Conservation (phyloP, 768 basidiomycete species). For the Lactifluus echinatus region DNA sequence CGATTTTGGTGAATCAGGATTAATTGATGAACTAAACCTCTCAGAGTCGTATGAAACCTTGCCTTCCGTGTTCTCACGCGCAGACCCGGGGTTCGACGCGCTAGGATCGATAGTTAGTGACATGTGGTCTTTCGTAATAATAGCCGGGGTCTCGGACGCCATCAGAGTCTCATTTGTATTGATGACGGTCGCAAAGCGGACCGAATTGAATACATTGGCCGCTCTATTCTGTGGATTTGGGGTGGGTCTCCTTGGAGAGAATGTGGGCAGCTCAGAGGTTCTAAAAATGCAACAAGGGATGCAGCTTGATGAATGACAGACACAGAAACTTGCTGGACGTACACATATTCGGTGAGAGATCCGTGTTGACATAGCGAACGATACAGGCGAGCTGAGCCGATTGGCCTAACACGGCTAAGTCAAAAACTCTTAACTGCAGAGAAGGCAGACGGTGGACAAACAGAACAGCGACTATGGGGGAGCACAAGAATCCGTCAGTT, state of each 20-base stretch:
- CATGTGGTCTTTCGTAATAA: too few species aligned
- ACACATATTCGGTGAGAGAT: conserved; percentile 4
- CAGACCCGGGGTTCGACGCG: background rate
- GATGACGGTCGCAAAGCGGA: background rate
- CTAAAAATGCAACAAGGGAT: too few species aligned
- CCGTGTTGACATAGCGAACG: background rate
- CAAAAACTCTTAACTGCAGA: background rate
- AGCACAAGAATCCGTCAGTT: too few species aligned
- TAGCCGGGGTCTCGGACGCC: background rate
- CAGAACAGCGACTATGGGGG: background rate
- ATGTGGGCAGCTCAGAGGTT: background rate
- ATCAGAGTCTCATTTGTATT: background rate
- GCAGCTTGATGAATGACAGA: too few species aligned
- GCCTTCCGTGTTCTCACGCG: background rate
- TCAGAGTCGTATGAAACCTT: background rate
- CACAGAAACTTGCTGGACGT: background rate
- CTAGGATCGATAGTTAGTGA: too few species aligned
- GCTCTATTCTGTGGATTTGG: too few species aligned
- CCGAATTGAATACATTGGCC: too few species aligned
- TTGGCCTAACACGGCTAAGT: background rate
- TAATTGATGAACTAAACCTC: too few species aligned
- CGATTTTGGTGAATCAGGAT: too few species aligned
- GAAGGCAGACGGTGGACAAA: background rate
- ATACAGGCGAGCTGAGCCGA: conserved; percentile 10
- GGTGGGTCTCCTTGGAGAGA: background rate